Conservation (phyloP, 2,329 filamentous ascomycete genomes). For the Verticillium tricorpus region DNA sequence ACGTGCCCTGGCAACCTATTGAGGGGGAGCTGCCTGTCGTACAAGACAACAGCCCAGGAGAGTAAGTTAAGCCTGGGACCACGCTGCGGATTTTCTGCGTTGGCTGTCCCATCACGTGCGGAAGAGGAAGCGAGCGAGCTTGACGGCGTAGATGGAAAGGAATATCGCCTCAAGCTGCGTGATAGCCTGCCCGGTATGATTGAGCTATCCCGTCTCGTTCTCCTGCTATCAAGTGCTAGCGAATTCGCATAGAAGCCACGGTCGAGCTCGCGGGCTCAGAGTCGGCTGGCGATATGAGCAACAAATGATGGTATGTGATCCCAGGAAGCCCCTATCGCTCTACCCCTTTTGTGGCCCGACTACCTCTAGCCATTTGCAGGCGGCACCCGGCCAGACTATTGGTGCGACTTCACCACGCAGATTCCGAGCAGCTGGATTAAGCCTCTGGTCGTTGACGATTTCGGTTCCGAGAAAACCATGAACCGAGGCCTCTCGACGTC, state of each 20-base stretch:
- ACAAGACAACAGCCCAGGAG: no score
- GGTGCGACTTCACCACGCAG: conserved; percentile 18
- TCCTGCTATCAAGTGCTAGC: no score
- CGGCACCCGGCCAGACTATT: conserved; percentile 29
- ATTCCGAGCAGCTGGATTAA: conserved; percentile 16
- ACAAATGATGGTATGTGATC: not conserved
- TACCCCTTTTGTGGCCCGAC: no score
- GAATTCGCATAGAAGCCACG: conserved; percentile 10
- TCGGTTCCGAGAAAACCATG: not conserved
- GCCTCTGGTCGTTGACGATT: conserved; percentile 5
- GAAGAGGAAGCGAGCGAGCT: conserved; percentile 21
- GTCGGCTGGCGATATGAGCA: conserved; percentile 18
- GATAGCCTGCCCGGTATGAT: conserved; percentile 21
- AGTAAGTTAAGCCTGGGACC: no score
- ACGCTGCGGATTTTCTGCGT: conserved; percentile 22
- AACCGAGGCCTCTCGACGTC: conserved; percentile 10
- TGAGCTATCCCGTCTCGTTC: not conserved
- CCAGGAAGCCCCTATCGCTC: not conserved
- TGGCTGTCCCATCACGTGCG: conserved; percentile 30
- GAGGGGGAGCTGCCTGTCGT: no score
- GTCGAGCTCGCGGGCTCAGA: conserved; percentile 26
- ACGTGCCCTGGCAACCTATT: no score
- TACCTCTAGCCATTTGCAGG: conserved; percentile 13
- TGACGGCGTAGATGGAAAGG: conserved; percentile 21
- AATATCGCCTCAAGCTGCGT: conserved; percentile 22